Percentiles rank a stretch among this genome's conserved stretches.
Conservation (phyloP, 2,329 filamentous ascomycete genomes). For the Clonostachys solani region DNA sequence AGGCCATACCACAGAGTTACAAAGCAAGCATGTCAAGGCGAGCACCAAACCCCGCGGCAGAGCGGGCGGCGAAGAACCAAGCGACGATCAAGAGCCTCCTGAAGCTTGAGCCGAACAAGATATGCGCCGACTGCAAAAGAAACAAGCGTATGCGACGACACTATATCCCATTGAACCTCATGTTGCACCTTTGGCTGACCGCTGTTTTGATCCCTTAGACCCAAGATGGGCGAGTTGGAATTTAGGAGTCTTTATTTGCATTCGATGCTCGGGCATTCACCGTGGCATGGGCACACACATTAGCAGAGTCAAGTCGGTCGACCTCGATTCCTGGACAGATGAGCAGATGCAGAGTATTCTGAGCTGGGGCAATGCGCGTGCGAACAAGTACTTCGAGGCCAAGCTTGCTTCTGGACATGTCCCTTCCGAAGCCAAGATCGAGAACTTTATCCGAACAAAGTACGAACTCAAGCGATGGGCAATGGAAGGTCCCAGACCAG, state of each 20-base stretch:
- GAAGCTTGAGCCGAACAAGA: conserved; percentile 93
- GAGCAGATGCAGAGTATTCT: conserved; percentile 93
- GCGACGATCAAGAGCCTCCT: conserved; percentile 90
- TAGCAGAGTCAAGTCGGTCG: conserved; percentile 95
- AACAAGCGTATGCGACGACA: conserved; percentile 75
- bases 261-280: conserved; percentile 97
- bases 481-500: conserved; percentile 95
- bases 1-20: neutral
- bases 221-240: conserved; percentile 99
- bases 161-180: neutral
- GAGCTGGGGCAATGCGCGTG: conserved; percentile 91
- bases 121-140: conserved; percentile 96
- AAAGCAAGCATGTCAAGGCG: conserved; percentile 66
- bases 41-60: conserved; percentile 71
- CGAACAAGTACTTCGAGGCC: conserved; percentile 98
- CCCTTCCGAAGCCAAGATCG: conserved; percentile 95
- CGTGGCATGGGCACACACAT: conserved; percentile 99
- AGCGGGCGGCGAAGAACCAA: conserved; percentile 89
- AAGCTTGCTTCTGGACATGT: conserved; percentile 89
- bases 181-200: neutral
- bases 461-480: conserved; percentile 98
- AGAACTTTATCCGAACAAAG: conserved; percentile 99
- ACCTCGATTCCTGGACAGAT: conserved; percentile 97
- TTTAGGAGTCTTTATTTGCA: conserved; percentile 93
- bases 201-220: conserved; percentile 46